Evolutionary conservation across 108 stramenopile species (phyloP), one percentile per base, ranked within the genome.

Genomic region (Conticribra guillardii): DNA sequence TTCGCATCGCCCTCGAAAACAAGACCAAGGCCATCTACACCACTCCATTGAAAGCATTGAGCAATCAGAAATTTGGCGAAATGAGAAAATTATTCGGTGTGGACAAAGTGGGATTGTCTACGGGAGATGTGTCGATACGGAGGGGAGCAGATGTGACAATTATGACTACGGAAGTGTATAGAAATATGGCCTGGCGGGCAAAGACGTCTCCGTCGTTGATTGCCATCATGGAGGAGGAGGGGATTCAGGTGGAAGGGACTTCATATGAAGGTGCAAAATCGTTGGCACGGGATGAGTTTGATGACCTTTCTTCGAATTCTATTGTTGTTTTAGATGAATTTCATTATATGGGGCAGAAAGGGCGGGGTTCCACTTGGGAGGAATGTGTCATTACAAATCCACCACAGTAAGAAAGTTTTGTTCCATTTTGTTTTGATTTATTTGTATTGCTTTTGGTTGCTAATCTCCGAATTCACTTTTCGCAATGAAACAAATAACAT

Each of bases 151-250:
- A 81, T 37, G 66, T 98, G 11, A 85, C 82, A 7, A 91, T 98
- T 48, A 97, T 98, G 97, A 97, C 97, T 16, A 97, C 96, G 1
- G 97, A 97, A 73, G 95, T 98, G 4, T 97, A 93, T 69, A 83
- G 97, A 17, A 98, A 98, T 71, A 96, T 94, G 76, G 92, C 86
- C 3, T 93, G 83, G 89, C 76, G 89, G 64, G 83, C 84, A 26
- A 80, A 60, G 27, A 64, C 64, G 9, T 60, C 56, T 5, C 44
- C 52, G 48, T 59, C 55, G 18, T 27, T 66, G 16, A 37, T 56
- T 19, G 67, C 24, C 61, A 49, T 29, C 11, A 37, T 34, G 4
- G 63, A 54, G 4, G 55, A 45, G n/a, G 61, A 69, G 21, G 60
- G n/a, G 9, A 51, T 41, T 45, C 37, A 31, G 18, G 46, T 54